phyloP scores from a whole-genome alignment of 352 stramenopile species.

The Pythium rhizo-oryzae region DNA sequence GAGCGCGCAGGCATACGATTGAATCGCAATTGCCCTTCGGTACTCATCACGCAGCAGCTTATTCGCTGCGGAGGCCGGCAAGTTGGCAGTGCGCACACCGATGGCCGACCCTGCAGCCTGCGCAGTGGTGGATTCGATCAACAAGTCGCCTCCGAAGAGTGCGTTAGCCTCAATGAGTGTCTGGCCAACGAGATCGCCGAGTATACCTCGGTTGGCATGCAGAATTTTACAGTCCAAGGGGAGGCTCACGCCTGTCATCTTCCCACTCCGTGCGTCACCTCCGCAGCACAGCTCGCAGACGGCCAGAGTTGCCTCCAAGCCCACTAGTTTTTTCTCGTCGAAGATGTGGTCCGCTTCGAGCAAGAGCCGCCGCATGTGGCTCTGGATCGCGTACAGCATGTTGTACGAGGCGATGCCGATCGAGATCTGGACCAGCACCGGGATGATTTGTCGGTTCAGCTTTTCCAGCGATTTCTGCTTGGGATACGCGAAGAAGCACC shows the following conservation, averaged over 20 bases:
- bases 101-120: constrained; percentile 9
- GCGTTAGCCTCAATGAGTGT: constrained; percentile 76
- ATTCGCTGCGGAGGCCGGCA: constrained; percentile 2
- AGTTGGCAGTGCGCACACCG: constrained; percentile 10
- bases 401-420: constrained; percentile 69
- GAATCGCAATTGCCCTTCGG: constrained; percentile 48
- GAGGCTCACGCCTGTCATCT: neutral
- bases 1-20: constrained; percentile 54
- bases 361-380: constrained; percentile 61
- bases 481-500: constrained; percentile 69
- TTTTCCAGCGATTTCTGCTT: constrained; percentile 42
- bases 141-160: constrained; percentile 53
- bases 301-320: constrained; percentile 43
- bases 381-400: constrained; percentile 67
- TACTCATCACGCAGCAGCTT: constrained; percentile 43
- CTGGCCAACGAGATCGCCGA: constrained; percentile 65
- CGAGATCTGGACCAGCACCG: constrained; percentile 53
- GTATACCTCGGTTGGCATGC: constrained; percentile 22
- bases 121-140: constrained; percentile 34
- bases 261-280: neutral
- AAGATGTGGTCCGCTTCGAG: constrained; percentile 62
- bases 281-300: constrained; percentile 29
- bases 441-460: constrained; percentile 42
- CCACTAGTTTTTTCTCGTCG: constrained; percentile 76
- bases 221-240: constrained; percentile 47